Evolutionary conservation across 176 grass and related monocot species (phyloP).

Genomic region (Oryza australiensis): DNA sequence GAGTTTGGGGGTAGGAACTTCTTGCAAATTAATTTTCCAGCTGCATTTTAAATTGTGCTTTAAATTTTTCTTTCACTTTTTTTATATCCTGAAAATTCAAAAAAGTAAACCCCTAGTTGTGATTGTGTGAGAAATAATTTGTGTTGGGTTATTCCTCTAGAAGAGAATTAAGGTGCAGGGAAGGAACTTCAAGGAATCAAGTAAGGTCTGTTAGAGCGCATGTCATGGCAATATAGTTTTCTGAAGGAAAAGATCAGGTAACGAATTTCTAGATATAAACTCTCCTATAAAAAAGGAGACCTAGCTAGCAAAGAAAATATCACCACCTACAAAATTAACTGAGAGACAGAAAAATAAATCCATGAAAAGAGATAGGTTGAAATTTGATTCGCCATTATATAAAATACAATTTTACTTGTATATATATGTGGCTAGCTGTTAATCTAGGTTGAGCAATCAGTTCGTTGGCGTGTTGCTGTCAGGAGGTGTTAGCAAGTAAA

Average conservation of each 20-base stretch:
- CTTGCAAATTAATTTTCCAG: not conserved
- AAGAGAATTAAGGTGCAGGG: not conserved
- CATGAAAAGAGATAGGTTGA: not conserved
- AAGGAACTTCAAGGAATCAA: not conserved
- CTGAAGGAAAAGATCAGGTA: not conserved
- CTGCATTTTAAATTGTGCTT: not conserved
- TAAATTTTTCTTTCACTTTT: not conserved
- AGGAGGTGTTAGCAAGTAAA: slow-evolving; percentile 20
- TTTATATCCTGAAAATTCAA: not conserved
- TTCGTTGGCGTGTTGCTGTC: slow-evolving; percentile 40
- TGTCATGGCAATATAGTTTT: not conserved
- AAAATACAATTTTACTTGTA: not conserved
- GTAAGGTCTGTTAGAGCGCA: not conserved
- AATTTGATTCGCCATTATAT: not conserved
- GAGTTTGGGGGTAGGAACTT: not conserved
- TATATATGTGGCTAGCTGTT: not conserved
- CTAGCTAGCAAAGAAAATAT: not conserved
- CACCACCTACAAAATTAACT: not conserved
- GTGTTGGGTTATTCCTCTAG: not conserved
- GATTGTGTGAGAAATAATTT: not conserved
- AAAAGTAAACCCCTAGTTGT: not conserved
- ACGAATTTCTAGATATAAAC: not conserved
- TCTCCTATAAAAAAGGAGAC: not conserved
- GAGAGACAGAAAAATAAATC: not conserved
- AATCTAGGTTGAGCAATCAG: not conserved